Base-by-base conservation (phyloP, 106 monocot species). In the Dendrobium officinale region DNA sequence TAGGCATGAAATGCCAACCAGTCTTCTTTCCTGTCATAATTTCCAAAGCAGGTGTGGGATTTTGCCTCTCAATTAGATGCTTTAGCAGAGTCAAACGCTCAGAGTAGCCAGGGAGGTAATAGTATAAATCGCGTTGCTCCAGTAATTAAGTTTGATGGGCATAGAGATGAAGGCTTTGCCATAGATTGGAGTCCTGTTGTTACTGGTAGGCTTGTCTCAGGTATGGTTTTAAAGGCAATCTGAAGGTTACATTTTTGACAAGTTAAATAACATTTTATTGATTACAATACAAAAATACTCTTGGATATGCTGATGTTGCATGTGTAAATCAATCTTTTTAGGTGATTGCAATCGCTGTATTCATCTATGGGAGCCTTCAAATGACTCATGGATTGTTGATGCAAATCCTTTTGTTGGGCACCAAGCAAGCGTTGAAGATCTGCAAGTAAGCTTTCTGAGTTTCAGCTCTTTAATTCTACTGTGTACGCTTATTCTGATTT, bases 121-220 rank as follows among this genome's bases (percentile, higher is more conserved):
- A 85, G 55, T 68, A 81, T 98, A 72, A 70, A 87, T n/a, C 72
- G 51, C 59, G 83, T 83, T 66, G 83, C 86, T 75, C 94, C 94
- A 13, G 11, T 98, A 75, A 67, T 89, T 59, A 92, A 86, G 24
- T 94, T 92, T 88, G 82, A 79, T 78, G 94, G 92, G 15, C 92
- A 94, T 83, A 91, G 88, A 82, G 82, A 86, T 79, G 97, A 98
- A 87, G 97, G 97, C 27, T 98, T 86, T 89, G 92, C 91, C 56
- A 91, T 98, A 79, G 97, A 98, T 74, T 98, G 97, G 97, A 98
- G 91, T 89, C 91, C 94, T 67, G 76, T 92, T 84, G 89, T 94
- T 84, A 82, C 94, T 81, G 97, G 97, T 79, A 90, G 97, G 79
- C 94, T 98, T 75, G 86, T 94, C 55, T 88, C 97, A 82, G 97